Evolutionary conservation across 2,329 filamentous ascomycete species (phyloP).

Genomic region (Diatrype stigma): DNA sequence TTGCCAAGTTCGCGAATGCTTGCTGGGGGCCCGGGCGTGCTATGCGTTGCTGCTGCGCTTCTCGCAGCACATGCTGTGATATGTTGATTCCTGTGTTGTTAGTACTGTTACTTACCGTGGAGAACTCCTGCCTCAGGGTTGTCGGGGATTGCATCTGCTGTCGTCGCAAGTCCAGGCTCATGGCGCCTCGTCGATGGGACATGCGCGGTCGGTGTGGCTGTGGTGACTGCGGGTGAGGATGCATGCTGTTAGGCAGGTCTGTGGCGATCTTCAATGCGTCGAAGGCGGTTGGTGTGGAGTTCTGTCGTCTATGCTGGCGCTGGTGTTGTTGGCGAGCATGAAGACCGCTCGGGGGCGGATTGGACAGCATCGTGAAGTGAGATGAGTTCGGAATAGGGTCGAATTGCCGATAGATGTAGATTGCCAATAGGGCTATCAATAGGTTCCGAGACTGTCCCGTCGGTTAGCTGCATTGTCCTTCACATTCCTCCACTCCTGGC

Average conservation of each 20-base stretch:
- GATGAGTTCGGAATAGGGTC: slow-evolving; percentile 60
- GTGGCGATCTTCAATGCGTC: slow-evolving; percentile 67
- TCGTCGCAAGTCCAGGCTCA: slow-evolving; percentile 74
- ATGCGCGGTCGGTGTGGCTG: slow-evolving; percentile 28
- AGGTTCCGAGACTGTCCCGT: slow-evolving; percentile 47
- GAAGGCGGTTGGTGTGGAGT: slow-evolving; percentile 76
- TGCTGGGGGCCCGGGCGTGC: slow-evolving; percentile 66
- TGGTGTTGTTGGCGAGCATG: slow-evolving; percentile 70
- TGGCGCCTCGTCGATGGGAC: slow-evolving; percentile 68
- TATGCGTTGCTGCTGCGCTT: slow-evolving; percentile 84
- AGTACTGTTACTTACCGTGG: slow-evolving; percentile 50
- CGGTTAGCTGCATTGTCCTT: no score
- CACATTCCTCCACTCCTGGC: no score
- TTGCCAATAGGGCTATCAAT: slow-evolving; percentile 30
- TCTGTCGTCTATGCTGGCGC: slow-evolving; percentile 79
- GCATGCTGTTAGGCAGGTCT: slow-evolving; percentile 55
- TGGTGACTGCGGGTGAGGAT: slow-evolving; percentile 34
- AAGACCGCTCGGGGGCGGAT: slow-evolving; percentile 62
- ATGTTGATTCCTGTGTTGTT: slow-evolving; percentile 54
- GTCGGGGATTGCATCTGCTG: slow-evolving; percentile 43
- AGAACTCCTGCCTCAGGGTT: slow-evolving; percentile 42
- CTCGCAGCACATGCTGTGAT: slow-evolving; percentile 79
- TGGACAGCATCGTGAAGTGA: slow-evolving; percentile 77
- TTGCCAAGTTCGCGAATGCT: slow-evolving; percentile 30
- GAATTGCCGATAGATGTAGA: slow-evolving; percentile 44